Conservation (phyloP, 2,329 filamentous ascomycete genomes). For the Pseudopyricularia javanii region DNA sequence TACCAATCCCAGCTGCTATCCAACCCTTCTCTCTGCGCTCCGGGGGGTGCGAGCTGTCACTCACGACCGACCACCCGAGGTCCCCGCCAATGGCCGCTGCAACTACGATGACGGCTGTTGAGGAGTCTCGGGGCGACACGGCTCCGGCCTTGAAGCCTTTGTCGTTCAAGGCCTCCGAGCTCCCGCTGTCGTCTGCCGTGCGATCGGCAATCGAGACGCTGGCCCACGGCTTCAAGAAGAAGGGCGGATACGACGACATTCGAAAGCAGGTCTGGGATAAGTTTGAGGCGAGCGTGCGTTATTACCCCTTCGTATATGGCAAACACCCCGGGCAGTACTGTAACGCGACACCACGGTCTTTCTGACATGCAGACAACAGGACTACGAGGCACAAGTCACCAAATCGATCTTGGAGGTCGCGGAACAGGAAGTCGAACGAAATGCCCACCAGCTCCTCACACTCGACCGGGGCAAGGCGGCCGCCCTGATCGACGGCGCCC, state of each 20-base stretch:
- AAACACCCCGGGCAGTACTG: too few relatives aligned
- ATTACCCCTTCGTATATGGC: conserved; percentile 1
- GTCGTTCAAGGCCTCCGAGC: conserved; percentile 62
- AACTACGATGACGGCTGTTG: conserved; percentile 6
- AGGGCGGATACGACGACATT: conserved; percentile 68
- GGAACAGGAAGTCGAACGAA: conserved; percentile 62
- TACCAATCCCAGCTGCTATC: too few relatives aligned
- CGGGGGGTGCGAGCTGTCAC: not conserved
- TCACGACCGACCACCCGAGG: not conserved
- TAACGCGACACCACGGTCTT: not conserved
- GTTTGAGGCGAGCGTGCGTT: conserved; percentile 53
- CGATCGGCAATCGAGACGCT: conserved; percentile 62
- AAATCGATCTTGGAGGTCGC: conserved; percentile 57
- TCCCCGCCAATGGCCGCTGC: not conserved
- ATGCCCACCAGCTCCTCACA: conserved; percentile 57
- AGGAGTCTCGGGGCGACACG: not conserved
- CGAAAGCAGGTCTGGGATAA: conserved; percentile 68
- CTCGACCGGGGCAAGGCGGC: conserved; percentile 64
- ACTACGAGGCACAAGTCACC: conserved; percentile 56
- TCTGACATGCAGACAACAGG: conserved; percentile 27
- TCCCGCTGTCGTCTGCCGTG: conserved; percentile 63
- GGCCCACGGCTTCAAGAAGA: conserved; percentile 76
- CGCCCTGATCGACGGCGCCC: conserved; percentile 64
- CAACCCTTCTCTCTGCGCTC: too few relatives aligned
- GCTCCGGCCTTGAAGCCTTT: conserved; percentile 7